Percentiles rank a stretch among this genome's conserved stretches.
Conservation (phyloP, 2,329 filamentous ascomycete species). For the Aspergillus sp. region DNA sequence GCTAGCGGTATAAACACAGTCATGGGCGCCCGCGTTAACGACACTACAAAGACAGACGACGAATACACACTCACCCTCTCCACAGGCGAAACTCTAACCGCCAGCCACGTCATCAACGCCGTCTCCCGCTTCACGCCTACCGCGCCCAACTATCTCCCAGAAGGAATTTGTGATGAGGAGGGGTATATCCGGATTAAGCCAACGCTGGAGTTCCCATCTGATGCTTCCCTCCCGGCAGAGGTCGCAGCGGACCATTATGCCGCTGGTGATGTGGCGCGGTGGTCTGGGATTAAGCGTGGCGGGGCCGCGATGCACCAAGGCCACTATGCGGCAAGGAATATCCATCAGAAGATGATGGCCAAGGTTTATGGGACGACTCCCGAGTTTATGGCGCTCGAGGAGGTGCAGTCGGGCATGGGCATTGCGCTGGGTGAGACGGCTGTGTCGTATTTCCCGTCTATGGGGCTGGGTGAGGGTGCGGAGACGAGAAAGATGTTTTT, state of each 20-base stretch:
- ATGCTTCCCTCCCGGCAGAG: slow-evolving; percentile 50
- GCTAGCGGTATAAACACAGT: slow-evolving; percentile 58
- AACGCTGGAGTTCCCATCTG: slow-evolving; percentile 56
- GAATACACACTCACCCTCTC: slow-evolving; percentile 53
- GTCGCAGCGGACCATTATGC: slow-evolving; percentile 61
- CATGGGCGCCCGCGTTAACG: slow-evolving; percentile 28
- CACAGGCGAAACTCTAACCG: slow-evolving; percentile 59
- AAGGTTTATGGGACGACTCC: slow-evolving; percentile 43
- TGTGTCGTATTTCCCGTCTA: slow-evolving; percentile 60
- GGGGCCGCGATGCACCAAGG: slow-evolving; percentile 75
- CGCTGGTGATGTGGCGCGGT: slow-evolving; percentile 67
- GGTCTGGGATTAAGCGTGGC: slow-evolving; percentile 79
- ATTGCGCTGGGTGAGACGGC: slow-evolving; percentile 70
- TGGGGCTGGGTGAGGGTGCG: slow-evolving; percentile 46
- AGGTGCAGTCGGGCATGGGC: slow-evolving; percentile 66
- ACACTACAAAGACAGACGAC: slow-evolving; percentile 20
- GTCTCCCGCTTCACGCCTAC: slow-evolving; percentile 64
- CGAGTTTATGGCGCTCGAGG: slow-evolving; percentile 51
- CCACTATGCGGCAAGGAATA: slow-evolving; percentile 64
- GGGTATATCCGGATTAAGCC: slow-evolving; percentile 65
- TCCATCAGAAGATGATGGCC: slow-evolving; percentile 61
- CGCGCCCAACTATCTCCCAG: slow-evolving; percentile 60
- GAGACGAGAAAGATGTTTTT: slow-evolving; percentile 54
- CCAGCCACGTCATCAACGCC: slow-evolving; percentile 68
- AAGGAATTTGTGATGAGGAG: slow-evolving; percentile 58